Evolutionary conservation across 257 asterid genomes (phyloP).

Genomic region (Gentiana macrophylla): DNA sequence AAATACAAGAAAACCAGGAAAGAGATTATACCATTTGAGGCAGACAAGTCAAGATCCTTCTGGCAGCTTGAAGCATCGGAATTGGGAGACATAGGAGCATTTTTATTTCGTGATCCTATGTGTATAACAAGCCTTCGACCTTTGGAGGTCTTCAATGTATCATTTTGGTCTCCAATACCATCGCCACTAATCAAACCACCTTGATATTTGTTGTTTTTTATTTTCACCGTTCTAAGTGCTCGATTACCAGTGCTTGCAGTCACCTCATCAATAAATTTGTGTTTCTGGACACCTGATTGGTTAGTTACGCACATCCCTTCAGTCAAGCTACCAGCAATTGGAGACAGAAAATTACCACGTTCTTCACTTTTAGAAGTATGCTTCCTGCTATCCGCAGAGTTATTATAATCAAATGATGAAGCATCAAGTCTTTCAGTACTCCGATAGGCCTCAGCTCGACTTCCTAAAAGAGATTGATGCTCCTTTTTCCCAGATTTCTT

Average conservation of each 20-base stretch:
- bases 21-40: conserved; percentile 45
- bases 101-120: conserved; percentile 67
- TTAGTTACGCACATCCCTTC: conserved; percentile 37
- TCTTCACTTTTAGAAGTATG: conserved; percentile 30
- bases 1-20: not conserved
- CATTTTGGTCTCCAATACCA: conserved; percentile 35
- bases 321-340: conserved; percentile 40
- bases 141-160: conserved; percentile 35
- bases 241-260: conserved; percentile 30
- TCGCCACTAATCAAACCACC: conserved; percentile 28
- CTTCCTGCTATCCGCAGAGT: conserved; percentile 22
- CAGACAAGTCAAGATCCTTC: conserved; percentile 41
- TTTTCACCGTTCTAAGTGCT: conserved; percentile 51
- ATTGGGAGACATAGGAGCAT: conserved; percentile 38
- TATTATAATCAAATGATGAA: conserved; percentile 24
- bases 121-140: conserved; percentile 89
- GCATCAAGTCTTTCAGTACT: conserved; percentile 27
- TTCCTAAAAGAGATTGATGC: conserved; percentile 26
- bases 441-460: conserved; percentile 25
- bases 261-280: conserved; percentile 46
- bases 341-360: conserved; percentile 34
- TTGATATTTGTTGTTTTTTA: conserved; percentile 47
- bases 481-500: conserved; percentile 58
- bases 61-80: conserved; percentile 52
- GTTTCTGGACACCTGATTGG: conserved; percentile 35